Base-by-base conservation (phyloP, 2,329 filamentous ascomycete species). In the Plectosphaerella cucumerina region DNA sequence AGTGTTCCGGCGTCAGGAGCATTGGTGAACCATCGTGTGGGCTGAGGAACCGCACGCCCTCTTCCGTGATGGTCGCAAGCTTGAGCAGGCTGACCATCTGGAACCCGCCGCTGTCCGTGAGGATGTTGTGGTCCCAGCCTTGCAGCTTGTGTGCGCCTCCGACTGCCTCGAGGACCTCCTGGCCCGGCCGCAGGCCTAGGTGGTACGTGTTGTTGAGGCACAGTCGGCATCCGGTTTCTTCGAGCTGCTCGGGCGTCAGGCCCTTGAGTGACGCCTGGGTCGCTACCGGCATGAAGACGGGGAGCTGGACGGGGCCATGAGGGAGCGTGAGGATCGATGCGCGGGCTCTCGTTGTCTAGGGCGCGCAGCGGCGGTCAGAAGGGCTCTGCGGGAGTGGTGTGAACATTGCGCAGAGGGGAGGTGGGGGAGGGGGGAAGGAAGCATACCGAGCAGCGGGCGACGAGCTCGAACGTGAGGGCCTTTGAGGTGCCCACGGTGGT, bases 161-260 rank as follows among this genome's bases (percentile, higher is more conserved):
- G 48, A 97, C 79, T 2, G 86, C 81, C 60, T 96, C 90, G 18
- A 99, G 78, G 6, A 92, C 88, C 35, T 89, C 86, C 67, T 97
- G 92, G 1, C 94, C 95, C 1, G 94, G 94, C 70, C 96, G 97
- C 50, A 99, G 75, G 10, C 94, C 94, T 54, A 99, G 75, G 67
- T 99, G 94, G 65, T 99, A 99, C 12, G 94, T 99, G 71, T 99
- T 99, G 73, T 99, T 99, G 57, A 99, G 75, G 68, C 94, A 99
- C 41, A 99, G 74, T 52, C 89, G 84, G 64, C 95, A 99, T 42
- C 89, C 85, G 1, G 92, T 95, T 49, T 90, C 86, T 61, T 94
- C 92, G 3, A 99, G 77, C 65, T 99, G 94, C 58, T 93, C 86
- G 1, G 93, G 91, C 0, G 94, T 97, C 50, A 99, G 73, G 42